Conservation (phyloP, 192 early-diverging fungal species). For the Coemansia sp. region DNA sequence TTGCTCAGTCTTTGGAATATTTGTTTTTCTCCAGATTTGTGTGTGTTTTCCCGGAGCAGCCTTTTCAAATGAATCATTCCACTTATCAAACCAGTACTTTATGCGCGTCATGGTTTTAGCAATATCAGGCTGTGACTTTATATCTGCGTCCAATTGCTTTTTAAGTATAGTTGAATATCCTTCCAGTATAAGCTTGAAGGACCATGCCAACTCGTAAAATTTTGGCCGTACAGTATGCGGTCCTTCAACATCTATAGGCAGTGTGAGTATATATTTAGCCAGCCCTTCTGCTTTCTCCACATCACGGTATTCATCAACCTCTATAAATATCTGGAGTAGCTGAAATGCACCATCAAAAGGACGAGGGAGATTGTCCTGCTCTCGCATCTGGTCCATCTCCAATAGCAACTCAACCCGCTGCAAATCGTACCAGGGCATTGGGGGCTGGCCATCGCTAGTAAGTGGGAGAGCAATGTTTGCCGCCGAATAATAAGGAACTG, state of each 20-base stretch:
- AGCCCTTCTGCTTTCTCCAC: neutral
- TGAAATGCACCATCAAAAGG: neutral
- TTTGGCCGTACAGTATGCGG: neutral
- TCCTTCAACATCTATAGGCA: neutral
- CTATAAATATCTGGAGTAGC: neutral
- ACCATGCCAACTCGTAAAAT: neutral
- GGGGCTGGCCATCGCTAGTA: neutral
- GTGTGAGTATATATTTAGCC: neutral
- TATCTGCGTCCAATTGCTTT: neutral
- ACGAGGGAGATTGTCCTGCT: neutral
- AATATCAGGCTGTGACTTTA: neutral
- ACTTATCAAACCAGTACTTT: neutral
- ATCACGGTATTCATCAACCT: neutral
- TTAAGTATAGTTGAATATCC: neutral
- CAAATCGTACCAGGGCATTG: neutral
- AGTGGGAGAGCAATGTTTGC: neutral
- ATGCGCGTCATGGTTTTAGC: neutral
- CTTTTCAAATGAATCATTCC: no score
- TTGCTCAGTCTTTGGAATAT: no score
- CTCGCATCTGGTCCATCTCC: neutral
- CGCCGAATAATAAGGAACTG: neutral
- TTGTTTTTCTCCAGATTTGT: no score
- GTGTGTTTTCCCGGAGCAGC: no score
- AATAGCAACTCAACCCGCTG: neutral
- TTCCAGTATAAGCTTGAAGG: neutral